Evolutionary conservation across 1,284 basidiomycete species (phyloP), one percentile per base, ranked within the genome.

Genomic region (Ganoderma lingzhi): DNA sequence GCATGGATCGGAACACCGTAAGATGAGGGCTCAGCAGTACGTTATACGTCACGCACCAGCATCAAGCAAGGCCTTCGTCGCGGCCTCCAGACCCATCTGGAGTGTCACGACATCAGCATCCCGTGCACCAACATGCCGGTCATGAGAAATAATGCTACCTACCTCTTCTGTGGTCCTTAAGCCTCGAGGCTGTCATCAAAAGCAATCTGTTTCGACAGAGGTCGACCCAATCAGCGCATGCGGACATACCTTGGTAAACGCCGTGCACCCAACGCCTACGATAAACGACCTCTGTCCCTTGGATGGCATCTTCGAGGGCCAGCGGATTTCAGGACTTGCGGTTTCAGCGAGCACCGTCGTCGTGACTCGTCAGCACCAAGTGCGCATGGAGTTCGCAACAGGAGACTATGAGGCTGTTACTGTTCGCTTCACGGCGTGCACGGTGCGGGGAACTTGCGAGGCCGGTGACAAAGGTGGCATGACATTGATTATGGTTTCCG

Each of bases 21-120:
- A 19, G 6, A 17, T 35, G 19, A 32, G 35, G 8, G 19, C 15
- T 39, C 35, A 0, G 14, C 2, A 6, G 30, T 30, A 55, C 12
- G 32, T 17, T 9, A 28, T 51, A n/a, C 5, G 23, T 8, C 10
- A 48, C 80, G 63, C 68, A 86, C 94, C 94, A 74, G 95, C 93
- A 77, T 96, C 95, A 32, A 96, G 86, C 28, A 96, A 84, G 0
- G 94, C 94, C 76, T 96, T 96, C 2, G 93, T 94, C 1, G 91
- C 88, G 6, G 93, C 94, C 79, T 96, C 94, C 68, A 96, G 82
- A 2, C 92, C 90, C 90, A 93, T 93, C 90, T 91, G 77, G 30
- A 19, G 65, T 41, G 39, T 62, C 37, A 8, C 45, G 41, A n/a
- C 15, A 55, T 58, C 35, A 59, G 67, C 28, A 55, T 12, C 5